These are phyloP conservation scores for Ceratopteris richardii DNA, from an alignment of 75 land plant species.

Conservation along the genomic window DNA sequence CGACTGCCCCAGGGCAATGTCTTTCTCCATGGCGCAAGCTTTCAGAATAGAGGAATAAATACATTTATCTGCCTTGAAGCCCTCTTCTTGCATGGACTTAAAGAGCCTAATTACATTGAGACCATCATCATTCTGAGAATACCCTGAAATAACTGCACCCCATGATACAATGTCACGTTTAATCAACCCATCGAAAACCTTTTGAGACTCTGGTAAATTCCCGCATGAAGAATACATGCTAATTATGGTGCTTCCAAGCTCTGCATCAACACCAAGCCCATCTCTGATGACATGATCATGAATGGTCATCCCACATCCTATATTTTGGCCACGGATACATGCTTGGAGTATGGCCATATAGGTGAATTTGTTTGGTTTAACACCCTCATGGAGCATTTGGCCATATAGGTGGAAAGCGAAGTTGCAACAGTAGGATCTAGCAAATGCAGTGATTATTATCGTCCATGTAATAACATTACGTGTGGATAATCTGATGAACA, in stretches of 20 bases:
- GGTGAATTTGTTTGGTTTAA: slow-evolving; percentile 5
- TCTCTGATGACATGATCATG: slow-evolving; percentile 8
- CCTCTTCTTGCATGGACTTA: slow-evolving; percentile 9
- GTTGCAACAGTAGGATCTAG: not conserved
- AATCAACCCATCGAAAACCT: slow-evolving; percentile 9
- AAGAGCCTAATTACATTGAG: slow-evolving; percentile 4
- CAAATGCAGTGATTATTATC: not conserved
- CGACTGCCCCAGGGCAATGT: slow-evolving; percentile 12
- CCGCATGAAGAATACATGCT: slow-evolving; percentile 22
- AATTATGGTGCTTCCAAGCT: slow-evolving; percentile 1
- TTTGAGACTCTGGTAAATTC: slow-evolving; percentile 4
- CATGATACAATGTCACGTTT: not conserved
- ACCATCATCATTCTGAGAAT: slow-evolving; percentile 2
- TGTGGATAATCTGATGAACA: not conserved
- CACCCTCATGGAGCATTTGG: not conserved
- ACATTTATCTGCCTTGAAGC: slow-evolving; percentile 5
- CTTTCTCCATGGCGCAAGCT: slow-evolving; percentile 10
- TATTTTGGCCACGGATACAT: not conserved
- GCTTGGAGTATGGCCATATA: slow-evolving; percentile 6
- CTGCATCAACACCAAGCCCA: slow-evolving; percentile 11
- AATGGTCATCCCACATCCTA: slow-evolving; percentile 15
- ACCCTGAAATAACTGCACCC: slow-evolving; percentile 11
- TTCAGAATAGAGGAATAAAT: slow-evolving; percentile 5
- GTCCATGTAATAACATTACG: not conserved
- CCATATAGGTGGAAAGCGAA: not conserved